A percentile compares a stretch with the other conserved stretches of the same genome.
Evolutionary conservation across 495 filamentous ascomycete species (phyloP).

Genomic region (Daldinia decipiens): DNA sequence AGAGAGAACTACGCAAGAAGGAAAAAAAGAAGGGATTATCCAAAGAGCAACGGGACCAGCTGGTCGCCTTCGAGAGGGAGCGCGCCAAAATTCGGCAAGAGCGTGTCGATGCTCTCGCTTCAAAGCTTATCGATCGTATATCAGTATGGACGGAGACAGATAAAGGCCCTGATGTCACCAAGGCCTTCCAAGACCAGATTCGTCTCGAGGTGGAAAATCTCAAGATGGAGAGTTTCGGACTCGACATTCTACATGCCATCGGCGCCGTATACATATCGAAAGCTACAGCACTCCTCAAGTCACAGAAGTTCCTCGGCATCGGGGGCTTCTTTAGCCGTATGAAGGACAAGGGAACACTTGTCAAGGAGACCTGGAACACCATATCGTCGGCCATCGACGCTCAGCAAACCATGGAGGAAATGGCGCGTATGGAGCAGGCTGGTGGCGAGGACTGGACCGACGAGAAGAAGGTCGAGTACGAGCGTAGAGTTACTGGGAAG

Average conservation of each 20-base stretch:
- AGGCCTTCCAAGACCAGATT: slow-evolving; percentile 91
- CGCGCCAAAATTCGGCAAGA: slow-evolving; percentile 86
- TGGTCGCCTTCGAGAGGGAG: slow-evolving; percentile 88
- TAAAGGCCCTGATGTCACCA: slow-evolving; percentile 83
- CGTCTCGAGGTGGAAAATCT: slow-evolving; percentile 95
- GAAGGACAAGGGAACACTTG: slow-evolving; percentile 95
- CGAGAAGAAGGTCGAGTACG: slow-evolving; percentile 96
- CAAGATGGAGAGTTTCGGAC: slow-evolving; percentile 98
- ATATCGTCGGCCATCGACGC: slow-evolving; percentile 98
- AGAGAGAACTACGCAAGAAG: slow-evolving; percentile 75
- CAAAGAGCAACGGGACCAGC: slow-evolving; percentile 90
- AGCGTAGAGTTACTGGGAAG: slow-evolving; percentile 94
- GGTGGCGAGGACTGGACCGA: slow-evolving; percentile 99
- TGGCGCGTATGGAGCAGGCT: slow-evolving; percentile 94
- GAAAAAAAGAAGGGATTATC: slow-evolving; percentile 86
- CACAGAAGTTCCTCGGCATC: slow-evolving; percentile 96
- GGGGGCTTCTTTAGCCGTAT: slow-evolving; percentile 91
- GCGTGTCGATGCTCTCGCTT: slow-evolving; percentile 81
- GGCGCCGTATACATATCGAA: slow-evolving; percentile 89
- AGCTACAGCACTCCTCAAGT: slow-evolving; percentile 86
- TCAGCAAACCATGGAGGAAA: slow-evolving; percentile 98
- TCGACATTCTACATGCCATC: slow-evolving; percentile 97
- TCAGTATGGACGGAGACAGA: slow-evolving; percentile 98
- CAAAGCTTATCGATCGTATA: slow-evolving; percentile 89
- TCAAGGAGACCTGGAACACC: slow-evolving; percentile 98